A percentile compares a stretch with the other conserved stretches of the same genome.
Evolutionary conservation across 2,329 filamentous ascomycete genomes (phyloP).

Genomic region (Exserohilum rostratum): DNA sequence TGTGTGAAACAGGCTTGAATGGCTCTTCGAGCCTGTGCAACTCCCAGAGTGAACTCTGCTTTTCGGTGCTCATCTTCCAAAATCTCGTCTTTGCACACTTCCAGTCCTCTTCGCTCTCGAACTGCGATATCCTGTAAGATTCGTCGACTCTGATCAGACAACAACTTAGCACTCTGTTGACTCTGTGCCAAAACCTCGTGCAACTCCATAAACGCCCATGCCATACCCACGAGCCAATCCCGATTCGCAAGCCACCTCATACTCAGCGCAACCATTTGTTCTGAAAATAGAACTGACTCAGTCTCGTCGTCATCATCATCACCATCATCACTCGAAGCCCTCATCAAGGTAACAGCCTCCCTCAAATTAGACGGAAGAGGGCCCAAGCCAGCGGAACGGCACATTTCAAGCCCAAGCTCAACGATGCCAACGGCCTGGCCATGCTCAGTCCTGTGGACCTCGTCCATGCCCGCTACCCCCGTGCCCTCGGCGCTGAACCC

Average conservation of each 20-base stretch:
- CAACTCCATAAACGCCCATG: conserved; percentile 40
- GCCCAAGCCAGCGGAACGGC: conserved; percentile 17
- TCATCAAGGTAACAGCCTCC: conserved; percentile 30
- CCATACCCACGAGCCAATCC: conserved; percentile 41
- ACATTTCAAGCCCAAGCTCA: conserved; percentile 43
- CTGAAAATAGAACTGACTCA: conserved; percentile 49
- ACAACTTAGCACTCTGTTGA: not conserved
- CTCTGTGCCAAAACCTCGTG: conserved; percentile 17
- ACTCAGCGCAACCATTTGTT: conserved; percentile 20
- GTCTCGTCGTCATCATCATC: conserved; percentile 6
- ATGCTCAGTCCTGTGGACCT: conserved; percentile 36
- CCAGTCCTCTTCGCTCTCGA: conserved; percentile 17
- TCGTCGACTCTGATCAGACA: not conserved
- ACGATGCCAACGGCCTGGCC: conserved; percentile 37
- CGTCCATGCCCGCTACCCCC: conserved; percentile 51
- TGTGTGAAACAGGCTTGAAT: conserved; percentile 6
- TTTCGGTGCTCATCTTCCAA: not conserved
- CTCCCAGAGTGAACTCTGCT: not conserved
- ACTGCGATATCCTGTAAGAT: conserved; percentile 13
- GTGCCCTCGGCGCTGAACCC: conserved; percentile 48
- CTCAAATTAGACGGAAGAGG: conserved; percentile 32
- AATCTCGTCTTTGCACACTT: conserved; percentile 16
- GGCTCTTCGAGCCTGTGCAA: not conserved
- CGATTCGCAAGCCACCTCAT: conserved; percentile 28
- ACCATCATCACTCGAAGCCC: too few species aligned